These are phyloP conservation scores for Coemansia sp. DNA, from an alignment of 192 early-diverging fungal species.

Conservation along the genomic window DNA sequence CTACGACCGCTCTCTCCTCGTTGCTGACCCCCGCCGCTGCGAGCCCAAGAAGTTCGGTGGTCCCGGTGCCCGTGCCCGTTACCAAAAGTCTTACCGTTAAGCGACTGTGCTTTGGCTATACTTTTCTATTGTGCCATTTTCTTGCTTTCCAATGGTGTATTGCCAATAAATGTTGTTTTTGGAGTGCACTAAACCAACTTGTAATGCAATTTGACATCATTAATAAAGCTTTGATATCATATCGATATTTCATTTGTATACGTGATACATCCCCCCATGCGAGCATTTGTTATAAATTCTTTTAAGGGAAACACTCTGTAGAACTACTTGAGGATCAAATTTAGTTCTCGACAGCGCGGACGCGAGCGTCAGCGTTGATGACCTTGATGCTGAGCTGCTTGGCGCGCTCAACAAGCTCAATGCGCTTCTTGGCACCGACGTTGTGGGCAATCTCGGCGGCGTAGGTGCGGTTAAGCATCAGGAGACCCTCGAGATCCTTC, in stretches of 20 bases:
- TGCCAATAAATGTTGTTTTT: slow-evolving; percentile 42
- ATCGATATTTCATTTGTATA: neutral
- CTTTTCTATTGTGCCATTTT: slow-evolving; percentile 32
- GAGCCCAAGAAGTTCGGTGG: slow-evolving; percentile 99
- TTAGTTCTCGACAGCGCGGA: slow-evolving; percentile 78
- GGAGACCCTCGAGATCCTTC: slow-evolving; percentile 88
- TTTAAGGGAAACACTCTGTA: slow-evolving; percentile 2
- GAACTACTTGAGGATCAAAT: slow-evolving; percentile 13
- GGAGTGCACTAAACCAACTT: neutral
- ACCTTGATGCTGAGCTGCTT: slow-evolving; percentile 96
- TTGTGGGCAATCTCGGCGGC: slow-evolving; percentile 99
- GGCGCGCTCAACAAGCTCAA: slow-evolving; percentile 91
- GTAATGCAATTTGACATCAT: neutral
- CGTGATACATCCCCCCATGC: too few species aligned
- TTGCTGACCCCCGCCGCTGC: slow-evolving; percentile 98
- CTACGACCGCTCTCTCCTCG: slow-evolving; percentile 97
- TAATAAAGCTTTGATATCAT: neutral
- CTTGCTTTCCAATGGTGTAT: slow-evolving; percentile 27
- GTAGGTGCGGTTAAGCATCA: slow-evolving; percentile 99
- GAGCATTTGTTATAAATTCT: neutral
- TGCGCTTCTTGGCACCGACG: slow-evolving; percentile 92
- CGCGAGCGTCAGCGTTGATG: slow-evolving; percentile 86
- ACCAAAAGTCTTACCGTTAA: slow-evolving; percentile 92
- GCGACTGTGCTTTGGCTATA: slow-evolving; percentile 13
- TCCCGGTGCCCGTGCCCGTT: slow-evolving; percentile 96